These are phyloP conservation scores for Centella asiatica DNA, from an alignment of 129 eudicot species.

Conservation along the genomic window DNA sequence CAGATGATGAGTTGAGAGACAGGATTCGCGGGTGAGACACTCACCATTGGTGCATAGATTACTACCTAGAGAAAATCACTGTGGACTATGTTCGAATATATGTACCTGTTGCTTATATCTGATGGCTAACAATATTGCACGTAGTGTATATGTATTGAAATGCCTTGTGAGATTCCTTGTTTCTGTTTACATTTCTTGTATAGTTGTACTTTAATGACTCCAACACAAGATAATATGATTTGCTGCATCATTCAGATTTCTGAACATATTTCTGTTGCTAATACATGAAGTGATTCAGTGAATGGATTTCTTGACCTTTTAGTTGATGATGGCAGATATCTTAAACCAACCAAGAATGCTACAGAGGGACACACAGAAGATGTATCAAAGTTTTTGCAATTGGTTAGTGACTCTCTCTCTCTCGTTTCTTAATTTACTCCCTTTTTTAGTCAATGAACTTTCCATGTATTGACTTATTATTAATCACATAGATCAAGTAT, in stretches of 20 bases:
- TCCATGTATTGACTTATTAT: constrained; percentile 6
- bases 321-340: constrained; percentile 45
- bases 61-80: background rate
- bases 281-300: constrained; percentile 2
- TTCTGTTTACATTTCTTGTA: background rate
- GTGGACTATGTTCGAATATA: background rate
- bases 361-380: constrained; percentile 41
- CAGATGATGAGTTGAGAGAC: constrained; percentile 62
- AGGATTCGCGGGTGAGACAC: constrained; percentile 82
- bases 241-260: background rate
- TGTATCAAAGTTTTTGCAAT: constrained; percentile 55
- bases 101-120: background rate
- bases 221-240: background rate
- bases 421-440: background rate
- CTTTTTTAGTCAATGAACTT: background rate
- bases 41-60: background rate
- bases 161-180: background rate
- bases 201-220: background rate
- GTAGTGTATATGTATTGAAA: background rate
- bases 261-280: constrained; percentile 1
- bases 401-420: constrained; percentile 42
- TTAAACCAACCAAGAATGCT: constrained; percentile 43
- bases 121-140: background rate
- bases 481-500: constrained; percentile 54
- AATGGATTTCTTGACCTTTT: constrained; percentile 11